Conservation (phyloP, 768 basidiomycete species). For the Hericium rajendrae region DNA sequence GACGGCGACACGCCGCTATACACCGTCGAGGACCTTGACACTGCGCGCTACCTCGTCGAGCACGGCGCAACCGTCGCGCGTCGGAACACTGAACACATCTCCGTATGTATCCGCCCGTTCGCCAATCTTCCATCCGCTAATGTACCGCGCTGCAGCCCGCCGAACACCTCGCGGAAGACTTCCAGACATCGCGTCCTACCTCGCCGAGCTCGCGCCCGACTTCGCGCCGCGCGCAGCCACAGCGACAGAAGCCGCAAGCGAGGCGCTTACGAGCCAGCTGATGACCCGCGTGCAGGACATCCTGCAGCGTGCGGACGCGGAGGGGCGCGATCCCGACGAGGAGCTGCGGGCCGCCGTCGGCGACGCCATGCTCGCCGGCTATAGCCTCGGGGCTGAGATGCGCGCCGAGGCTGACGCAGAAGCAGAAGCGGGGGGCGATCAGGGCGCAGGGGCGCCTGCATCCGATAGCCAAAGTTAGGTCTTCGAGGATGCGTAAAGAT, state of each 20-base stretch:
- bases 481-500: no score
- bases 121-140: no score
- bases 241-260: slow-evolving; percentile 44
- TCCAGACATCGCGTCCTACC: slow-evolving; percentile 52
- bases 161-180: slow-evolving; percentile 62
- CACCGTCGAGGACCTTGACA: slow-evolving; percentile 75
- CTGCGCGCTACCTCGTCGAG: slow-evolving; percentile 69
- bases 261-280: slow-evolving; percentile 56
- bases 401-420: neutral
- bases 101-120: slow-evolving; percentile 38
- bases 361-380: slow-evolving; percentile 55
- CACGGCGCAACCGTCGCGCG: slow-evolving; percentile 60
- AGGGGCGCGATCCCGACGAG: slow-evolving; percentile 52
- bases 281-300: slow-evolving; percentile 60
- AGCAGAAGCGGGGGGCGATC: no score
- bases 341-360: slow-evolving; percentile 54
- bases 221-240: slow-evolving; percentile 14
- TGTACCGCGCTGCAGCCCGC: slow-evolving; percentile 40
- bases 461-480: no score
- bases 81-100: slow-evolving; percentile 63
- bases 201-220: slow-evolving; percentile 31
- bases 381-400: slow-evolving; percentile 33
- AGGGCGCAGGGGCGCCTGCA: no score
- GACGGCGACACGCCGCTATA: slow-evolving; percentile 92
- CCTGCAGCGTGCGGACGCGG: slow-evolving; percentile 45